Evolutionary conservation across 768 basidiomycete genomes (phyloP).

Genomic region (Lactarius hengduanensis): DNA sequence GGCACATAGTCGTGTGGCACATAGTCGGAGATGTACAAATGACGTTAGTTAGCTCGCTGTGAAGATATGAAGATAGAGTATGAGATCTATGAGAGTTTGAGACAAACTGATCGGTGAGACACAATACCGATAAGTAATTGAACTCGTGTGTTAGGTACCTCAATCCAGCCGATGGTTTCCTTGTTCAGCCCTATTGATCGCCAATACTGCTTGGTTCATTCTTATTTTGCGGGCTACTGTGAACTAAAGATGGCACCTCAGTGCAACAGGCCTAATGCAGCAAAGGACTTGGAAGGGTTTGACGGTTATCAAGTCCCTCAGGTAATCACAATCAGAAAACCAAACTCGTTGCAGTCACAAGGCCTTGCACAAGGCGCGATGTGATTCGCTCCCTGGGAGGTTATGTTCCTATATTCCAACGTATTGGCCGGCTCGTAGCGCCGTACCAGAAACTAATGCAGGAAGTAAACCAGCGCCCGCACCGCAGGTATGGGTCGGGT

Average conservation of each 20-base stretch:
- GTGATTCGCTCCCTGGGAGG: background rate
- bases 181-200: background rate
- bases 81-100: background rate
- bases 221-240: background rate
- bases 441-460: background rate
- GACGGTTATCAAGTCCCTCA: background rate
- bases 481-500: background rate
- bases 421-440: background rate
- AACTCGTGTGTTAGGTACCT: no score
- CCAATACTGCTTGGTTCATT: background rate
- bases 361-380: background rate
- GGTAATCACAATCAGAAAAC: background rate
- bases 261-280: background rate
- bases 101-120: background rate
- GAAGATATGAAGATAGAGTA: background rate
- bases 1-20: no score
- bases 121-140: background rate
- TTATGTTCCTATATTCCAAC: background rate
- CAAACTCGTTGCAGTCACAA: slow-evolving; percentile 1
- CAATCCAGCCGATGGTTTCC: background rate
- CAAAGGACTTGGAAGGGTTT: background rate
- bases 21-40: background rate
- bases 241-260: background rate
- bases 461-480: background rate
- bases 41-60: background rate